These are phyloP conservation scores for Moesziomyces globuligerus DNA, from an alignment of 1,284 basidiomycete genomes.

Conservation along the genomic window DNA sequence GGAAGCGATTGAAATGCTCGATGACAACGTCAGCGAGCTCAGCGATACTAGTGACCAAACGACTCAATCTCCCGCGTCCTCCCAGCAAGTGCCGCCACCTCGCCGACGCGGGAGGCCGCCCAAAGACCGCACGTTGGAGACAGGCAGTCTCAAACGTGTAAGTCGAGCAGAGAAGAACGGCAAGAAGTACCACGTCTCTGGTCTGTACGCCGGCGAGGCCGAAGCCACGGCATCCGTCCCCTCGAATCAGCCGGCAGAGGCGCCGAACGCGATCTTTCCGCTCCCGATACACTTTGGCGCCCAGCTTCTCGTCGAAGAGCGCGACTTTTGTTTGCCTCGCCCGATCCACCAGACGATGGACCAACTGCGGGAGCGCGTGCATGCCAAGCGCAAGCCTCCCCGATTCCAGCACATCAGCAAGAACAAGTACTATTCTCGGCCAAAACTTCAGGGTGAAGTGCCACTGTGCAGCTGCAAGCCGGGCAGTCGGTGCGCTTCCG, in stretches of 20 bases:
- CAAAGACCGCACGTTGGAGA: slow-evolving; percentile 1
- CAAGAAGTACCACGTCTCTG: slow-evolving; percentile 28
- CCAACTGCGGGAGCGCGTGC: slow-evolving; percentile 42
- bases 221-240: slow-evolving; percentile 31
- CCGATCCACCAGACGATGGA: slow-evolving; percentile 34
- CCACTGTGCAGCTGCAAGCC: slow-evolving; percentile 57
- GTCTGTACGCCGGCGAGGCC: slow-evolving; percentile 43
- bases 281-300: slow-evolving; percentile 47
- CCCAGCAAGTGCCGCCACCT: slow-evolving; percentile 8
- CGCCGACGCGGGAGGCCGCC: slow-evolving; percentile 13
- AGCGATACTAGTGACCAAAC: slow-evolving; percentile 30
- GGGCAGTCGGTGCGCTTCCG: slow-evolving; percentile 43
- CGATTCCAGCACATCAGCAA: slow-evolving; percentile 53
- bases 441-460: slow-evolving; percentile 54
- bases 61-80: slow-evolving; percentile 14
- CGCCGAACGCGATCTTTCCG: slow-evolving; percentile 19
- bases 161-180: slow-evolving; percentile 33
- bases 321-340: slow-evolving; percentile 50
- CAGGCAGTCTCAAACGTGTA: slow-evolving; percentile 24
- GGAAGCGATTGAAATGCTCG: slow-evolving; percentile 25
- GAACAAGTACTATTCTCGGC: slow-evolving; percentile 54
- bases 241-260: slow-evolving; percentile 2
- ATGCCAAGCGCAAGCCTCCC: slow-evolving; percentile 52
- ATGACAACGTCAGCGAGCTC: slow-evolving; percentile 31
- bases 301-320: slow-evolving; percentile 43